phyloP scores from a whole-genome alignment of 2,329 filamentous ascomycete genomes.

The Pseudogymnoascus sp. region DNA sequence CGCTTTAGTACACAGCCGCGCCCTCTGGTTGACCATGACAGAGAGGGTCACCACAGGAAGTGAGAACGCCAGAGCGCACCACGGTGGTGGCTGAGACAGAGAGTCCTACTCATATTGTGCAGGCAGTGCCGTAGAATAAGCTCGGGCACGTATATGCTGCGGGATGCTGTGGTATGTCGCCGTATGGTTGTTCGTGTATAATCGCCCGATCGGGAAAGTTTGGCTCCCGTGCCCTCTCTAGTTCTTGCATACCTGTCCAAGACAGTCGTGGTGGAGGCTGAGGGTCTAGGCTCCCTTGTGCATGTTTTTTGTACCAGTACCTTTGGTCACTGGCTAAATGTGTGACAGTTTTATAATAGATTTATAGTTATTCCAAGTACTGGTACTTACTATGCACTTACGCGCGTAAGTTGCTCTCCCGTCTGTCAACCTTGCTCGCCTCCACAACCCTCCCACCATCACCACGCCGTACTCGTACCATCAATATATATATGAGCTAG shows the following conservation, averaged over 20 bases:
- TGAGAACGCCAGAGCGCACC: not conserved
- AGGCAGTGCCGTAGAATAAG: not conserved
- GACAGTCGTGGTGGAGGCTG: not conserved
- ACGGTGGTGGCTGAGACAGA: not conserved
- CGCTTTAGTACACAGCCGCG: too few relatives aligned
- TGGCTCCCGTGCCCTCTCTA: not conserved
- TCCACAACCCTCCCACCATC: not conserved
- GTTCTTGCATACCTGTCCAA: too few relatives aligned
- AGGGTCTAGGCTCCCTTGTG: not conserved
- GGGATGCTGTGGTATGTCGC: not conserved
- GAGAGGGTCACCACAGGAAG: not conserved
- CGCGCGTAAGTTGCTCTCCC: too few relatives aligned
- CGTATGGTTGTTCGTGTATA: not conserved
- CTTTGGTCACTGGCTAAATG: not conserved
- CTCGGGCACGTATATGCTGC: not conserved
- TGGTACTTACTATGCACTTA: not conserved
- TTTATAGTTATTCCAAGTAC: not conserved
- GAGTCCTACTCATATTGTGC: too few relatives aligned
- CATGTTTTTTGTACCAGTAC: not conserved
- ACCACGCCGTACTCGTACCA: too few relatives aligned
- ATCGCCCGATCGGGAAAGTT: not conserved
- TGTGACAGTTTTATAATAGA: not conserved
- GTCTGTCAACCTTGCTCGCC: not conserved
- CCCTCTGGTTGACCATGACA: too few relatives aligned
- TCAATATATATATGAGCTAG: too few relatives aligned